phyloP scores from a whole-genome alignment of 1,284 basidiomycete species.

The Mycosarcoma mackinlayi region DNA sequence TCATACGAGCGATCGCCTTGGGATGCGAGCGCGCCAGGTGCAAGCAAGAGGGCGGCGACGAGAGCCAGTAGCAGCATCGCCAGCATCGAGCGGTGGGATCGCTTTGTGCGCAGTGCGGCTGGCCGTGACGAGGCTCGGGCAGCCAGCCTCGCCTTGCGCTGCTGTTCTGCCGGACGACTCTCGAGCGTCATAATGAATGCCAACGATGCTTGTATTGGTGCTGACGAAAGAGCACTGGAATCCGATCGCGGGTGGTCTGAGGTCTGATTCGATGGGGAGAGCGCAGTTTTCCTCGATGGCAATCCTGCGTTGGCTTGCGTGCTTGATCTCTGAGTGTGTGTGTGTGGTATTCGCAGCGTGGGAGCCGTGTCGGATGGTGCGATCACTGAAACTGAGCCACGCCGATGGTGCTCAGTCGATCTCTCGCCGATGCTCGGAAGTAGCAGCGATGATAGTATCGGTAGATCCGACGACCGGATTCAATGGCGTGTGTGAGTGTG shows the following conservation, averaged over 20 bases:
- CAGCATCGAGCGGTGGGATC: conserved; percentile 8
- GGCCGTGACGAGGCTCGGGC: not conserved
- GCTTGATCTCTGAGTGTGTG: too few species aligned
- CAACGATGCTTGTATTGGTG: not conserved
- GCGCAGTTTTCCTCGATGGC: conserved; percentile 15
- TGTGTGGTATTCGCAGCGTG: too few species aligned
- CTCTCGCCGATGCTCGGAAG: too few species aligned
- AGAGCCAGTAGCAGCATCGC: conserved; percentile 14
- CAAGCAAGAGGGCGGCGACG: conserved; percentile 12
- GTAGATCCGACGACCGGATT: too few species aligned
- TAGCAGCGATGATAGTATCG: too few species aligned
- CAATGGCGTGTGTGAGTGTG: too few species aligned
- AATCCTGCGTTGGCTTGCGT: conserved; percentile 11
- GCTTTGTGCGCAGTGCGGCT: not conserved
- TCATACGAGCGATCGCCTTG: conserved; percentile 64
- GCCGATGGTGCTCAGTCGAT: too few species aligned
- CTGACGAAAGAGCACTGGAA: not conserved
- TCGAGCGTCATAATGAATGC: not conserved
- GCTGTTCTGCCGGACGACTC: not conserved
- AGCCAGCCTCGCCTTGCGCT: not conserved
- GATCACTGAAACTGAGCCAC: too few species aligned
- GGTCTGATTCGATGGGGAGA: not conserved
- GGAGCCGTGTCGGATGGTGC: too few species aligned
- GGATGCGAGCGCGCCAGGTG: conserved; percentile 42
- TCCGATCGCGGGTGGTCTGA: too few species aligned